Percentiles rank a stretch among this genome's conserved stretches.
Conservation (phyloP, 208 protist genomes). For the Acanthamoeba culbertsoni region DNA sequence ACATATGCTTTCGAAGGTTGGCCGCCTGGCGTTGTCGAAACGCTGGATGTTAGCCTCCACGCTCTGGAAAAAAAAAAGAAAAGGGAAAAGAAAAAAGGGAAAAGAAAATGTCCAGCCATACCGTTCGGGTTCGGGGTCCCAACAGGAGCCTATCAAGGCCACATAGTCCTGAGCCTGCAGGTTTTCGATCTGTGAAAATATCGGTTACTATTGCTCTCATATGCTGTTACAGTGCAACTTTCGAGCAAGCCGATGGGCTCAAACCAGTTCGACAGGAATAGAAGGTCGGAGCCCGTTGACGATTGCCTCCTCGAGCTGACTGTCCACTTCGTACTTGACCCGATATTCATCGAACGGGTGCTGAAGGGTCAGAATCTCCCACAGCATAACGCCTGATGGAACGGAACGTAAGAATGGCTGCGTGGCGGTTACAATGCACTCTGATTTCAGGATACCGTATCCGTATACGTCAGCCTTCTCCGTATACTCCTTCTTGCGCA, state of each 20-base stretch:
- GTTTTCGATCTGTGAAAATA: background rate
- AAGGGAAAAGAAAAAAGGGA: background rate
- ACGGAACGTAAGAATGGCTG: background rate
- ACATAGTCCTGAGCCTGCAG: constrained; percentile 12
- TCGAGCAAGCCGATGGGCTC: background rate
- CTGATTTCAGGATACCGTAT: background rate
- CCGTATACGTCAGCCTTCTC: constrained; percentile 49
- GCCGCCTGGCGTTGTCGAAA: background rate
- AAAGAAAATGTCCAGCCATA: background rate
- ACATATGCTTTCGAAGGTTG: background rate
- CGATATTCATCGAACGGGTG: constrained; percentile 58
- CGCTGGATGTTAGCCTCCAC: background rate
- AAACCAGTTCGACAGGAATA: background rate
- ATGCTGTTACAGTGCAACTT: too few relatives aligned
- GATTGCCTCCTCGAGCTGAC: constrained; percentile 54
- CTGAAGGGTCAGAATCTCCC: constrained; percentile 8
- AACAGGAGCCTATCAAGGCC: background rate
- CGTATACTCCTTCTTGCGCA: constrained; percentile 60
- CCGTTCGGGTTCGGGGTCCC: background rate
- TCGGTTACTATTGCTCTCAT: too few relatives aligned
- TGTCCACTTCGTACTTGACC: constrained; percentile 50
- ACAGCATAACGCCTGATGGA: constrained; percentile 20
- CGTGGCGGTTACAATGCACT: background rate
- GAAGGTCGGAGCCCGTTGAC: constrained; percentile 38
- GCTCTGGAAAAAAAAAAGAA: background rate